These are phyloP conservation scores for Scutellaria baicalensis DNA, from an alignment of 257 asterid genomes.

Conservation along the genomic window DNA sequence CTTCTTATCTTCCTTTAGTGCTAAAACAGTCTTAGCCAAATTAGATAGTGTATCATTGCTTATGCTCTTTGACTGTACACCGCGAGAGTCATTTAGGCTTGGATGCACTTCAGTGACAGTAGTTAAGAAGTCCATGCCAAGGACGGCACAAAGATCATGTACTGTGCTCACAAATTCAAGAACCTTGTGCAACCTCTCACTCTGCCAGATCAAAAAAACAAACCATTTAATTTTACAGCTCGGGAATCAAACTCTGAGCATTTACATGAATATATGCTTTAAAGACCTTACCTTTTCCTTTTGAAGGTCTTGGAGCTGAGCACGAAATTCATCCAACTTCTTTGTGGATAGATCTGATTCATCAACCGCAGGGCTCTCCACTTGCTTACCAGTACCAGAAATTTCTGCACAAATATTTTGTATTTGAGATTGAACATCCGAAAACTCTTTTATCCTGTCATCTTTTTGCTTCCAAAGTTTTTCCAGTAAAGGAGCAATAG, in stretches of 20 bases:
- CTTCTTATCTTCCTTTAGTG: slow-evolving; percentile 74
- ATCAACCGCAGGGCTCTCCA: slow-evolving; percentile 58
- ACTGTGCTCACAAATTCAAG: slow-evolving; percentile 92
- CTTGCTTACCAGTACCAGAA: slow-evolving; percentile 60
- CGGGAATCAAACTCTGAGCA: background rate
- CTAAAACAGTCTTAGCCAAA: slow-evolving; percentile 72
- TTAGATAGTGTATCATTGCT: slow-evolving; percentile 79
- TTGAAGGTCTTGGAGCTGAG: slow-evolving; percentile 90
- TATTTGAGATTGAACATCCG: slow-evolving; percentile 88
- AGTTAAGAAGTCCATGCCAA: slow-evolving; percentile 76
- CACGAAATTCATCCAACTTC: slow-evolving; percentile 71
- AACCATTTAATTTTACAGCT: slow-evolving; percentile 4
- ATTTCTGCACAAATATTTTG: slow-evolving; percentile 77
- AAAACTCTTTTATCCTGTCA: slow-evolving; percentile 72
- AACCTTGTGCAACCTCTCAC: slow-evolving; percentile 88
- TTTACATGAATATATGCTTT: slow-evolving; percentile 4
- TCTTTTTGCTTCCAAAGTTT: slow-evolving; percentile 82
- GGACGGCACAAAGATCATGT: slow-evolving; percentile 94
- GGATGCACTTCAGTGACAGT: slow-evolving; percentile 91
- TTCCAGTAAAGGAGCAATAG: slow-evolving; percentile 83
- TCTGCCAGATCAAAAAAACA: slow-evolving; percentile 44
- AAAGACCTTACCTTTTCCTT: slow-evolving; percentile 64
- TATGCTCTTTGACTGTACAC: slow-evolving; percentile 87
- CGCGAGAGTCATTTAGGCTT: slow-evolving; percentile 69
- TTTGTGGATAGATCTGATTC: slow-evolving; percentile 81